These are phyloP conservation scores for Calonectria fujianensis DNA, from an alignment of 2,329 filamentous ascomycete species.

Conservation along the genomic window DNA sequence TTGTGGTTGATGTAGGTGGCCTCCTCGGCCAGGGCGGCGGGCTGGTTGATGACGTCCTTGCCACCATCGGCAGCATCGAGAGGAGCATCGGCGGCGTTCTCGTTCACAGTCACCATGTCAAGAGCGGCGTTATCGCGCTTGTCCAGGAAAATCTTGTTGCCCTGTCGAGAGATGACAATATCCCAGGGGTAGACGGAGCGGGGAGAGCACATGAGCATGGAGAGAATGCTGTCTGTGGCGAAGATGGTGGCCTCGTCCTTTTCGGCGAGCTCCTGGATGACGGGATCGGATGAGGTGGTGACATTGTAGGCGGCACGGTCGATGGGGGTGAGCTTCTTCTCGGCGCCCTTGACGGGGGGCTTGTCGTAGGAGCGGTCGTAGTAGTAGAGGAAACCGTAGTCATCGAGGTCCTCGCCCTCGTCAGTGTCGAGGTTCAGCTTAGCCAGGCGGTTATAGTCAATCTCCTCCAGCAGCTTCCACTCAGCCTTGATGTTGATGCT, in stretches of 20 bases:
- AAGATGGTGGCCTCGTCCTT: constrained; percentile 98
- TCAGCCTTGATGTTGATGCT: constrained; percentile 97
- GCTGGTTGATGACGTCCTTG: constrained; percentile 96
- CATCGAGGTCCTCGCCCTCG: constrained; percentile 95
- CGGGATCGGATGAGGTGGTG: constrained; percentile 94
- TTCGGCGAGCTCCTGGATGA: constrained; percentile 97
- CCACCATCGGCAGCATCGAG: constrained; percentile 93
- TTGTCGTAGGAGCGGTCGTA: constrained; percentile 98
- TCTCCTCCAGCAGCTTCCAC: constrained; percentile 97
- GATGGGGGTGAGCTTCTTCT: constrained; percentile 90
- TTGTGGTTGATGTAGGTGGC: constrained; percentile 99
- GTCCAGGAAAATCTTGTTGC: constrained; percentile 98
- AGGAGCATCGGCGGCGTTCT: constrained; percentile 96
- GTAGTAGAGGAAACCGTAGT: constrained; percentile 98
- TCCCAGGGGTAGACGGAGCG: constrained; percentile 99
- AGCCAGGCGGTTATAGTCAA: constrained; percentile 95
- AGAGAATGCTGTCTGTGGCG: constrained; percentile 96
- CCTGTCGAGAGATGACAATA: constrained; percentile 93
- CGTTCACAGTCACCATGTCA: constrained; percentile 99
- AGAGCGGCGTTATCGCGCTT: constrained; percentile 97
- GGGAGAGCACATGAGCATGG: constrained; percentile 99
- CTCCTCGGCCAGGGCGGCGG: constrained; percentile 93
- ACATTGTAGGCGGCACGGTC: constrained; percentile 99
- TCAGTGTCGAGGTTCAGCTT: constrained; percentile 98
- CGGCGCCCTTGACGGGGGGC: constrained; percentile 89